Percentiles rank a stretch among this genome's conserved stretches.
Evolutionary conservation across 352 stramenopile species (phyloP).

Genomic region (Globisporangium okanoganense): DNA sequence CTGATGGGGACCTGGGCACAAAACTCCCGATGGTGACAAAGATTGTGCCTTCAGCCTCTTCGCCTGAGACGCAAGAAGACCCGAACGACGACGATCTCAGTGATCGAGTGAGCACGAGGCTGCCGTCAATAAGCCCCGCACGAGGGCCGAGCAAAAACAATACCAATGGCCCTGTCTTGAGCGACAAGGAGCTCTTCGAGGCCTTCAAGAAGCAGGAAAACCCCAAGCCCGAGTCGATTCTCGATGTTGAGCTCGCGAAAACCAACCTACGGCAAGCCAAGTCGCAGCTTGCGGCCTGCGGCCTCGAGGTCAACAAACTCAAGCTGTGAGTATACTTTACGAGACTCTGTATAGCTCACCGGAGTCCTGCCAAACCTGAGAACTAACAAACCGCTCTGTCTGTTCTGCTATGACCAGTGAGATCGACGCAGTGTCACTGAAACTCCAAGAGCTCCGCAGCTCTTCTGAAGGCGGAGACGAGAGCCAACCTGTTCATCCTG

Average conservation of each 20-base stretch:
- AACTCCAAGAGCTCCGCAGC: constrained; percentile 32
- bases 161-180: constrained; percentile 5
- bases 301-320: constrained; percentile 47
- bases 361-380: not conserved
- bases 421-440: constrained; percentile 39
- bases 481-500: not conserved
- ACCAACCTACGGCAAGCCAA: constrained; percentile 53
- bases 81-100: not conserved
- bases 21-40: constrained; percentile 3
- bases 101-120: not conserved
- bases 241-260: constrained; percentile 57
- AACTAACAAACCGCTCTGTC: not conserved
- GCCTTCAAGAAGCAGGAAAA: constrained; percentile 33
- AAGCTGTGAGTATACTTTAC: constrained; percentile 45
- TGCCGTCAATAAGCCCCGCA: constrained; percentile 4
- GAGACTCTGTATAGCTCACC: not conserved
- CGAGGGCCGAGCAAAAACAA: constrained; percentile 12
- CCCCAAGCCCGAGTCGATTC: constrained; percentile 38
- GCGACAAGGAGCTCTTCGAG: constrained; percentile 58
- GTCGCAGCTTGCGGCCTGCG: constrained; percentile 21
- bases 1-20: not conserved
- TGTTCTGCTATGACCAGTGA: constrained; percentile 21
- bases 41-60: not conserved
- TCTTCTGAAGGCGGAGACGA: not conserved
- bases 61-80: constrained; percentile 3